Evolutionary conservation across 192 early-diverging fungal species (phyloP).

Genomic region (Umbelopsis sp.): DNA sequence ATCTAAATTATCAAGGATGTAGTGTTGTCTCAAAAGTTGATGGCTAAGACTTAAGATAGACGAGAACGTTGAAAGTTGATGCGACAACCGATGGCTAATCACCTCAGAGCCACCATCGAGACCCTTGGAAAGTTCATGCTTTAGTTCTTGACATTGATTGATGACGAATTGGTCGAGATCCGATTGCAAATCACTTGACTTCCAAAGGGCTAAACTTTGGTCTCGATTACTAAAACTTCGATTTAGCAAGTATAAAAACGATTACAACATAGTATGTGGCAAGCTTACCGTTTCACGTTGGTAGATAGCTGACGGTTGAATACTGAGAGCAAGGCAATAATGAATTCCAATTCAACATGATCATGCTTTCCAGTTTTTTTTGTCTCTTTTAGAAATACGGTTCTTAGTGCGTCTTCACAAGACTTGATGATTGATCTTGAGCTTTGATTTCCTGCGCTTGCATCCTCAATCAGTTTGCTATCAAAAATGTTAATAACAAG

Average conservation of each 20-base stretch:
- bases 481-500: background rate
- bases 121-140: background rate
- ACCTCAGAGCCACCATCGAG: background rate
- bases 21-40: constrained; percentile 5
- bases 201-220: background rate
- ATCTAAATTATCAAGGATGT: background rate
- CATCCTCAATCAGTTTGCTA: constrained; percentile 5
- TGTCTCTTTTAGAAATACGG: background rate
- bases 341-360: background rate
- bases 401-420: background rate
- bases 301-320: background rate
- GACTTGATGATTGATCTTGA: background rate
- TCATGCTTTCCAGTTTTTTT: background rate
- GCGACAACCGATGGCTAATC: no score
- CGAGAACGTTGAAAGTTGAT: background rate
- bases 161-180: background rate
- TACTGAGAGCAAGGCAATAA: background rate
- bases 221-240: background rate
- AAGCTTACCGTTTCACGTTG: background rate
- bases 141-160: background rate
- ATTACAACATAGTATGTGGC: background rate
- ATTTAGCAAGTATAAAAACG: background rate
- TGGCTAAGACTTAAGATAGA: background rate
- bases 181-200: background rate
- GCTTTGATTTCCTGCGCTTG: background rate